Base-by-base conservation (phyloP, 495 filamentous ascomycete species). In the Glarea lozoyensis region DNA sequence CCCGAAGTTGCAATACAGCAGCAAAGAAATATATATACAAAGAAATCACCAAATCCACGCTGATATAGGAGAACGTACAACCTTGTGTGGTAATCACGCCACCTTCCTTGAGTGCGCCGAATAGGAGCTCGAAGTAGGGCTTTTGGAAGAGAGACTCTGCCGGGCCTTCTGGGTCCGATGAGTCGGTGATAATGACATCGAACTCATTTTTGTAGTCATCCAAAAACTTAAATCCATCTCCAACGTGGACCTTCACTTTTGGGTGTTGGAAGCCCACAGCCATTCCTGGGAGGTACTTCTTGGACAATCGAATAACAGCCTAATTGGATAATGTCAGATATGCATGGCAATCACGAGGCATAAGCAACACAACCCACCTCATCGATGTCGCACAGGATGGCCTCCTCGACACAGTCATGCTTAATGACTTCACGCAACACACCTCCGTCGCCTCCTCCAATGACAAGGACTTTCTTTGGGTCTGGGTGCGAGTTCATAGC, bases 11-110 rank as follows among this genome's bases (percentile, higher is more conserved):
- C 40, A 10, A 57, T 50, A 46, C 52, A 48, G 57, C 53, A 49
- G 38, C n/a, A 32, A 27, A 39, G 24, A 19, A 40, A 15, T n/a
- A 36, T 20, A 33, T 17, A 20, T 30, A 36, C 33, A 17, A 15
- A 42, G 27, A 48, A 20, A 21, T 23, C 23, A 44, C 48, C 37
- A 48, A 46, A 40, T 29, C 33, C 52, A 50, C 46, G 52, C 55
- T 42, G 45, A 70, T 62, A 70, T 74, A 81, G 75, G 78, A 80
- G 76, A 76, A 88, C 85, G 74, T 83, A 95, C 86, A 94, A 98
- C 92, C 92, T 95, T 99, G 92, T 53, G 93, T 99, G 66, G 92
- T 94, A 70, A 99, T 94, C 53, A 99, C 88, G 70, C 92, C 92
- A 65, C 90, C 93, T 48, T 93, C 87, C 54, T 81, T 83, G 50